Base-by-base conservation (phyloP, 345 rosid genomes). In the Anacardium occidentale region DNA sequence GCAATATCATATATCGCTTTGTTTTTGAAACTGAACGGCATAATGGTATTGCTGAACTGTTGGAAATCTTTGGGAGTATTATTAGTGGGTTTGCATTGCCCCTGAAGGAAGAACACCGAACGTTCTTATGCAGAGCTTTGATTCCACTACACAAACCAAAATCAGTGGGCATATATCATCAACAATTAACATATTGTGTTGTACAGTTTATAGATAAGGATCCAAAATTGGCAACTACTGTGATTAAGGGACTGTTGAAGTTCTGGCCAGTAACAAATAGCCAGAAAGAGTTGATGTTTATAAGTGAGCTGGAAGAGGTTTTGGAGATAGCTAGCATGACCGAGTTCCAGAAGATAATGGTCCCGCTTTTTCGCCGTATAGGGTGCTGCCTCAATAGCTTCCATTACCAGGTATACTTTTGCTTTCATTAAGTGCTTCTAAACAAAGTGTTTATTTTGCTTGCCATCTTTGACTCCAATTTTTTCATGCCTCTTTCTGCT, bases 261-360 rank as follows among this genome's bases (percentile, higher is more conserved):
- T 90, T 85, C 80, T 90, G 96, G 96, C 96, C 96, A 0, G 81
- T 90, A 63, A 88, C 91, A 22, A 88, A 85, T 70, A 88, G 96
- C 81, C 96, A 88, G 82, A 90, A 90, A 84, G 93, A 87, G 80
- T 78, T 90, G 83, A 88, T 90, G 96, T 90, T 88, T 76, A 80
- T 90, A 73, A 88, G 96, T 9, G 96, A 90, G 82, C 48, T 88
- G 77, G 96, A 90, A 84, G 96, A 90, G 83, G 82, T 90, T 82
- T 73, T 88, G 82, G 93, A 90, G 78, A 85, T 84, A 85, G 85
- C 81, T 14, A 76, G 77, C 68, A 68, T 77, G 82, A 84, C 54
- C 1, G 96, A 90, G 83, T 88, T 90, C 75, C 91, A 85, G 64
- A 84, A 78, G 74, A 75, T 87, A 75, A 82, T 87, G 90, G 74